Percentiles rank a stretch among this genome's conserved stretches.
Evolutionary conservation across 345 rosid species (phyloP).

Genomic region (Eucalyptus decipiens): DNA sequence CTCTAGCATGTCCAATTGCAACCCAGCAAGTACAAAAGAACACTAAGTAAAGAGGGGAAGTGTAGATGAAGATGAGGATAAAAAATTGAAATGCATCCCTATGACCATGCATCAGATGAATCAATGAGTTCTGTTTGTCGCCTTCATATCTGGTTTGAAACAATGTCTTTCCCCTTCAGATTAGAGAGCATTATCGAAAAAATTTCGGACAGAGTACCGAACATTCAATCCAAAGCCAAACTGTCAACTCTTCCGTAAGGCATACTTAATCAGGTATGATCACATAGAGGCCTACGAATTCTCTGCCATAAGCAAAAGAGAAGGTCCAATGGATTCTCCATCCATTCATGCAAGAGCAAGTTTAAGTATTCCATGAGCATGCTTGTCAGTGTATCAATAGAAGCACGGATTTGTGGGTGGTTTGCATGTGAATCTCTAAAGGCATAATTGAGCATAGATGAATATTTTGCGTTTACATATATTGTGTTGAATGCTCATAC

Average conservation of each 20-base stretch:
- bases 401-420: neutral
- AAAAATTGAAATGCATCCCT: neutral
- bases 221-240: neutral
- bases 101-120: neutral
- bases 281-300: neutral
- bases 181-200: neutral
- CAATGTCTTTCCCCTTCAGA: neutral
- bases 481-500: neutral
- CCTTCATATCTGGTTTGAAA: neutral
- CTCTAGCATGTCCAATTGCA: slow-evolving; percentile 13
- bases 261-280: neutral
- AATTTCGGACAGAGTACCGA: neutral
- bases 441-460: neutral
- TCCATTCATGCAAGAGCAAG: neutral
- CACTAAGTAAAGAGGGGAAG: neutral
- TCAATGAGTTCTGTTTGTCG: neutral
- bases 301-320: neutral
- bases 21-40: neutral
- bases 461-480: neutral
- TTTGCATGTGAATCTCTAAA: neutral
- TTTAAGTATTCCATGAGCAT: neutral
- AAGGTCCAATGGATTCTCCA: neutral
- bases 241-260: neutral
- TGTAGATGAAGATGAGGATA: neutral
- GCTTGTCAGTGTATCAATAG: neutral